Percentiles rank a stretch among this genome's conserved stretches.
Conservation (phyloP, 2,329 filamentous ascomycete species). For the Dissoconium aciculare region DNA sequence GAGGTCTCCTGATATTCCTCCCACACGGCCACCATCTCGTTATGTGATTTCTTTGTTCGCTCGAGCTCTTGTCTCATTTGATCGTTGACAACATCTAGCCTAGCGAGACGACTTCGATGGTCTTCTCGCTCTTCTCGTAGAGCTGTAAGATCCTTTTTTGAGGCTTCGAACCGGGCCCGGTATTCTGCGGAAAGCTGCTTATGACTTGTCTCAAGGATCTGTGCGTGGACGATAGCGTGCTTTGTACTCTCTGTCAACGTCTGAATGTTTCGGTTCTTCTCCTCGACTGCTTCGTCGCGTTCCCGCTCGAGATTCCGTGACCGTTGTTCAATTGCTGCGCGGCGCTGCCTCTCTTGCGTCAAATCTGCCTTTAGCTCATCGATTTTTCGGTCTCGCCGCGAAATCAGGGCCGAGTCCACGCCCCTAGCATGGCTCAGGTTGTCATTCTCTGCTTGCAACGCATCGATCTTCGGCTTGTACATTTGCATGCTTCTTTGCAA, state of each 20-base stretch:
- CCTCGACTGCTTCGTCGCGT: constrained; percentile 46
- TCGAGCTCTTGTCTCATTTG: constrained; percentile 57
- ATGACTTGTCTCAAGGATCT: constrained; percentile 56
- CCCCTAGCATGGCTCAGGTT: constrained; percentile 52
- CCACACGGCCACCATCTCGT: constrained; percentile 45
- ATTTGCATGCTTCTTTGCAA: constrained; percentile 53
- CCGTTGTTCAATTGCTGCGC: constrained; percentile 43
- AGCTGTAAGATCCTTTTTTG: constrained; percentile 35
- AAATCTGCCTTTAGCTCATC: constrained; percentile 51
- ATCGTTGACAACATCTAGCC: constrained; percentile 53
- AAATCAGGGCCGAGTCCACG: constrained; percentile 55
- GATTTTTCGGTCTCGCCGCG: constrained; percentile 60
- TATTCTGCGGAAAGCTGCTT: constrained; percentile 53
- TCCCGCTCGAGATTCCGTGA: constrained; percentile 48
- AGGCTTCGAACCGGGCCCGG: constrained; percentile 35
- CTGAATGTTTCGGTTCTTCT: constrained; percentile 49
- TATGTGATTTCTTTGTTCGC: constrained; percentile 45
- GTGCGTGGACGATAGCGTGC: constrained; percentile 45
- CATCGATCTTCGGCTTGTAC: constrained; percentile 57
- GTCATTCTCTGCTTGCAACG: constrained; percentile 53
- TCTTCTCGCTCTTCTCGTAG: constrained; percentile 41
- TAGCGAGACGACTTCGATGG: constrained; percentile 34
- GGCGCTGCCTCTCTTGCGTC: constrained; percentile 48
- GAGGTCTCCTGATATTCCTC: constrained; percentile 50
- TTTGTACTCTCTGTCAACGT: constrained; percentile 33